Evolutionary conservation across 2,329 filamentous ascomycete species (phyloP), one percentile per base, ranked within the genome.

Genomic region (Neofusicoccum parvum): DNA sequence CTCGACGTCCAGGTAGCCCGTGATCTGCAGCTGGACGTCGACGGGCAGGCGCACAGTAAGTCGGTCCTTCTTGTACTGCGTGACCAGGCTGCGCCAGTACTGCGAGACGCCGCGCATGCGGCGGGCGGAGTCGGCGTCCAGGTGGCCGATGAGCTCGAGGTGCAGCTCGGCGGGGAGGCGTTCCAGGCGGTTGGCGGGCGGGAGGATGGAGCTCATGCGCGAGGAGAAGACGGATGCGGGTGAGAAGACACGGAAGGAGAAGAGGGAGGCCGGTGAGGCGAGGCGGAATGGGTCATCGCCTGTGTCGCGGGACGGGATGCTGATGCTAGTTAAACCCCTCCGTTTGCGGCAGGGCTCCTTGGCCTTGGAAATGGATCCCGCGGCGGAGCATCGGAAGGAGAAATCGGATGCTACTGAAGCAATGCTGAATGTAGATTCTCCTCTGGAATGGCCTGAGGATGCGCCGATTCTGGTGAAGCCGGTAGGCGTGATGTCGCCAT

Each of bases 1-100:
- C 43, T 60, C 56, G n/a, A 60, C 56, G 43, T 60, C 56, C 15
- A 60, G 43, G n/a, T 60, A 60, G 27, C 56, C 56, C 11, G 12
- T 37, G 5, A 60, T 48, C 32, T 39, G 41, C 10, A 60, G 41
- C 43, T 60, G 56, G 2, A 60, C 56, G 43, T 60, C 43, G 27
- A 60, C 41, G 6, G 56, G 56, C 15, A 60, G 56, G 15, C 32
- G 27, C 11, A 60, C 56, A 5, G 41, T 45, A 12, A 60, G 43
- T n/a, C 27, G 34, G 23, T 60, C 56, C 32, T 46, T 46, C 27
- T 48, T 48, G 56, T 60, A 60, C 43, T 48, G 56, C 43, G 56
- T 17, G 5, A 60, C 23, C 27, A 60, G 23, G 32, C 41, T 46
- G 15, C 56, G 27, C 56, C 56, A 60, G 43, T 60, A 60, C 43